Percentiles rank a stretch among this genome's conserved stretches.
phyloP scores from a whole-genome alignment of 345 rosid species.

The Gossypium arboreum region DNA sequence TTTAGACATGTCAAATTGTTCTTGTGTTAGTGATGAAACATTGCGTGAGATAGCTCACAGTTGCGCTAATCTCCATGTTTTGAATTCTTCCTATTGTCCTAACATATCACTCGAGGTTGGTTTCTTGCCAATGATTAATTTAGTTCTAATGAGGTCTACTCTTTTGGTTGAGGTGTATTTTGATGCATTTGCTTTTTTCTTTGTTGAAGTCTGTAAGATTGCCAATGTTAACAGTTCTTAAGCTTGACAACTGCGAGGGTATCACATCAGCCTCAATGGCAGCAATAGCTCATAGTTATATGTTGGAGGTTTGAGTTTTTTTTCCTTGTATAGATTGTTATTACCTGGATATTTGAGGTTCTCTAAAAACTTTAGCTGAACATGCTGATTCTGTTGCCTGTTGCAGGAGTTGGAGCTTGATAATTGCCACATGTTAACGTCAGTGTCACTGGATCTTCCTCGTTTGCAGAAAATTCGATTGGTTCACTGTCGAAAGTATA shows the following conservation, averaged over 20 bases:
- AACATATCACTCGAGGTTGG: constrained; percentile 94
- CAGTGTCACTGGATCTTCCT: constrained; percentile 88
- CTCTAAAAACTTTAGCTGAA: neutral
- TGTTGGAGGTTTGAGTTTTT: constrained; percentile 61
- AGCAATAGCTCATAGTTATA: constrained; percentile 65
- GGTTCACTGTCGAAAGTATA: constrained; percentile 84
- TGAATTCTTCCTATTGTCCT: constrained; percentile 97
- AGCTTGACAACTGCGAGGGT: constrained; percentile 94
- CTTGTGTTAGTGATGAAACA: constrained; percentile 95
- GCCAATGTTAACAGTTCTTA: constrained; percentile 78
- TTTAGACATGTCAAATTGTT: constrained; percentile 90
- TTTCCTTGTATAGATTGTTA: constrained; percentile 4
- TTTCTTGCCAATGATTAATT: constrained; percentile 15
- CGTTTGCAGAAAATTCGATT: constrained; percentile 73
- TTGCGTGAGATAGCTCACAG: constrained; percentile 71
- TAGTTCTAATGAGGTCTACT: neutral
- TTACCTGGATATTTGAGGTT: neutral
- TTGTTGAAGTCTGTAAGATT: constrained; percentile 76
- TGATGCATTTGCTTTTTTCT: constrained; percentile 29
- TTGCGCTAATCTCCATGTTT: constrained; percentile 70
- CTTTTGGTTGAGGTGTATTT: constrained; percentile 10
- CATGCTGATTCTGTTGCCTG: constrained; percentile 12
- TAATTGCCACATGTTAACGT: constrained; percentile 79
- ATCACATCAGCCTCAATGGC: constrained; percentile 98
- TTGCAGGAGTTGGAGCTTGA: constrained; percentile 94